Evolutionary conservation across 306 rosid genomes (phyloP).

Genomic region (Casuarina equisetifolia): DNA sequence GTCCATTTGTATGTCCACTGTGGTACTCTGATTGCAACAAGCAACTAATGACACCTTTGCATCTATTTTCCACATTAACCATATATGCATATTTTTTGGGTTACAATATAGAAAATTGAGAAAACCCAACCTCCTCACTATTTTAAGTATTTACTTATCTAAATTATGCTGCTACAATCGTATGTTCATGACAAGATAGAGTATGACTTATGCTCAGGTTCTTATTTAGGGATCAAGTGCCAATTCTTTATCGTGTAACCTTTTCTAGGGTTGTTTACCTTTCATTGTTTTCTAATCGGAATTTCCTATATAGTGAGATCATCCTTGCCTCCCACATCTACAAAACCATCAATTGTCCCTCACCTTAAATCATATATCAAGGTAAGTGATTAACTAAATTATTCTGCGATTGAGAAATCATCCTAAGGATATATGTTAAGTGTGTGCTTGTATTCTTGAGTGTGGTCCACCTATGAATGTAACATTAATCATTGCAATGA

Average conservation of each 20-base stretch:
- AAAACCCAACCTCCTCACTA: too few species aligned
- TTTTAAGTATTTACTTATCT: slow-evolving; percentile 11
- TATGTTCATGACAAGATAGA: slow-evolving; percentile 65
- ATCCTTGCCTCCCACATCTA: slow-evolving; percentile 65
- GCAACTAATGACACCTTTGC: too few species aligned
- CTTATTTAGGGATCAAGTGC: slow-evolving; percentile 28
- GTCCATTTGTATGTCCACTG: too few species aligned
- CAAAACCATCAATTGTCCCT: slow-evolving; percentile 65
- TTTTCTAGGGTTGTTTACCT: slow-evolving; percentile 11
- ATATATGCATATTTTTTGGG: too few species aligned
- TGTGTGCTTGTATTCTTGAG: not conserved
- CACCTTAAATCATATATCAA: slow-evolving; percentile 82
- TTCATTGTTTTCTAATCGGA: slow-evolving; percentile 13
- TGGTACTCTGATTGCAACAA: too few species aligned
- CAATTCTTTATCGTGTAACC: not conserved
- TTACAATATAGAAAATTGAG: too few species aligned
- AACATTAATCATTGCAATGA: not conserved
- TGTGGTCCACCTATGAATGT: not conserved
- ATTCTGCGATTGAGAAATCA: slow-evolving; percentile 8
- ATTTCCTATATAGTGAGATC: slow-evolving; percentile 68
- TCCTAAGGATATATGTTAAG: not conserved
- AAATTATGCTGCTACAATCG: slow-evolving; percentile 52
- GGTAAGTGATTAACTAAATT: slow-evolving; percentile 39
- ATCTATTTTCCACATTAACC: too few species aligned
- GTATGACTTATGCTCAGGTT: slow-evolving; percentile 61